phyloP scores from a whole-genome alignment of 495 filamentous ascomycete genomes.

The Clavariopsis aquatica region DNA sequence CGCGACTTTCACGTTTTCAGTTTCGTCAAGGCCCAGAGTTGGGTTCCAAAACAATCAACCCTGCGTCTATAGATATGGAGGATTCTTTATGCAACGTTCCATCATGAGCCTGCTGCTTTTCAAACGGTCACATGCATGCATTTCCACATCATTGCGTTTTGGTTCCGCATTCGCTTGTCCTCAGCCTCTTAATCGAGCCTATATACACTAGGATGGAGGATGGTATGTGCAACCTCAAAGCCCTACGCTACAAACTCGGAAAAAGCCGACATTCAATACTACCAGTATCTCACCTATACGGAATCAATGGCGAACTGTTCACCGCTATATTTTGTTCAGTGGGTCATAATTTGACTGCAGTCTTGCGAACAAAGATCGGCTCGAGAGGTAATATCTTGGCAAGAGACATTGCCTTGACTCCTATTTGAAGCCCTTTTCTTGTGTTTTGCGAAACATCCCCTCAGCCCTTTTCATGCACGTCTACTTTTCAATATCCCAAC shows the following conservation, averaged over 20 bases:
- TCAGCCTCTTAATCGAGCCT: not conserved
- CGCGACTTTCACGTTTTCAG: not conserved
- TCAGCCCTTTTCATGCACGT: not conserved
- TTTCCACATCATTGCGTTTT: not conserved
- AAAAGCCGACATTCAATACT: not conserved
- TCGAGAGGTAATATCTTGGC: no score
- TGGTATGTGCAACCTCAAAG: not conserved
- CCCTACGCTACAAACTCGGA: not conserved
- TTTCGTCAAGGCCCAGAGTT: not conserved
- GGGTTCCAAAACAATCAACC: not conserved
- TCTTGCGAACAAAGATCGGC: no score
- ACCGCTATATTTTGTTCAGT: not conserved
- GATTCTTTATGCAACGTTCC: constrained; percentile 1
- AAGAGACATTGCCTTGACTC: not conserved
- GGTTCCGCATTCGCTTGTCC: not conserved
- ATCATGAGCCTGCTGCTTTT: not conserved
- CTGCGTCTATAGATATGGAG: not conserved
- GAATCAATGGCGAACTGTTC: not conserved
- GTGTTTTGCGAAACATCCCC: not conserved
- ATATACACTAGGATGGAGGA: not conserved
- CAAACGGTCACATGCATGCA: not conserved
- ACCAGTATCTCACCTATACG: not conserved
- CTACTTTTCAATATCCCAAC: no score
- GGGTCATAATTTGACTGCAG: not conserved
- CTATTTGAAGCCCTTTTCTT: not conserved